Conservation (phyloP, 1,284 basidiomycete genomes). For the Apiotrichum sp. region DNA sequence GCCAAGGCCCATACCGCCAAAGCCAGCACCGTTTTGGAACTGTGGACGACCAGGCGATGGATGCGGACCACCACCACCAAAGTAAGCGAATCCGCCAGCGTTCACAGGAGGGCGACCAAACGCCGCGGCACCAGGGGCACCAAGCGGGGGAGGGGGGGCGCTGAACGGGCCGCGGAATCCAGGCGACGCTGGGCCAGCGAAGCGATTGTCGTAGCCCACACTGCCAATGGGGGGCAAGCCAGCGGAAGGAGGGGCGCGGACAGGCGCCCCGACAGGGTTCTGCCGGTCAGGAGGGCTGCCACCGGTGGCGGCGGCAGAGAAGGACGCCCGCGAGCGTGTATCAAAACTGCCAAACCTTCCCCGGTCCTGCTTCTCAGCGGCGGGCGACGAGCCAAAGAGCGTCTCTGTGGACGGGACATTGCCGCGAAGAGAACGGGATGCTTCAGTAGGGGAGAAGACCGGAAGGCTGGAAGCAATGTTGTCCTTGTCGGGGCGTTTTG, state of each 20-base stretch:
- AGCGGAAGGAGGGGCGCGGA: constrained; percentile 2
- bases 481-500: constrained; percentile 4
- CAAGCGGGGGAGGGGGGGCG: constrained; percentile 6
- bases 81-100: constrained; percentile 19
- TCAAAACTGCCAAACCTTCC: constrained; percentile 6
- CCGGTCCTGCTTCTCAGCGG: constrained; percentile 8
- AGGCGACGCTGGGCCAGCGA: constrained; percentile 2
- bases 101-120: constrained; percentile 15
- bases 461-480: constrained; percentile 12
- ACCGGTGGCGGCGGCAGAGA: neutral
- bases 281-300: constrained; percentile 8
- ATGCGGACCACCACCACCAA: constrained; percentile 9
- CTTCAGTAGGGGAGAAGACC: constrained; percentile 11
- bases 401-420: constrained; percentile 8
- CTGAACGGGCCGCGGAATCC: constrained; percentile 14
- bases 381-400: constrained; percentile 16
- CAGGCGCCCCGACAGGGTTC: constrained; percentile 18
- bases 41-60: constrained; percentile 12
- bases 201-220: constrained; percentile 6
- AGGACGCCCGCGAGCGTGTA: neutral
- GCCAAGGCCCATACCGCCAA: constrained; percentile 9
- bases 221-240: neutral
- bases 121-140: constrained; percentile 12
- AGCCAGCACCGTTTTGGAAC: constrained; percentile 15
- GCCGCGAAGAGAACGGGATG: constrained; percentile 5